These are phyloP conservation scores for Lodderomyces orthopsilosis DNA, from an alignment of 1,139 yeast species.

Conservation along the genomic window DNA sequence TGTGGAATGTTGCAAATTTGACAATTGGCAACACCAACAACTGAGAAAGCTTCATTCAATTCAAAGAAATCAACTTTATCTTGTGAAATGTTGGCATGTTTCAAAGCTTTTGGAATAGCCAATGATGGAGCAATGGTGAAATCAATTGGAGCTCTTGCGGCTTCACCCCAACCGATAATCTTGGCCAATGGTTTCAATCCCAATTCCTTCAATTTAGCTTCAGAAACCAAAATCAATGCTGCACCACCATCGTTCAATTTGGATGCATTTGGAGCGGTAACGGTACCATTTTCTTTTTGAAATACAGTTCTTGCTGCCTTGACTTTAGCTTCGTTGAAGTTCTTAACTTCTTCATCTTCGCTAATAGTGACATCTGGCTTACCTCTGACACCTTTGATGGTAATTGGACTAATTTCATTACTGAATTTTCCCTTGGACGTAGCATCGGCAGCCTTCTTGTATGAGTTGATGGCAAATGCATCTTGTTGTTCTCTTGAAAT, in stretches of 20 bases:
- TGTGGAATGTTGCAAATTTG: constrained; percentile 64
- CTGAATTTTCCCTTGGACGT: constrained; percentile 75
- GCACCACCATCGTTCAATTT: constrained; percentile 98
- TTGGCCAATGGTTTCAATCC: constrained; percentile 85
- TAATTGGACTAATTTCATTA: constrained; percentile 79
- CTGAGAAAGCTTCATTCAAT: constrained; percentile 96
- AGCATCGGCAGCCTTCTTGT: constrained; percentile 78
- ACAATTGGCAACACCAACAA: constrained; percentile 89
- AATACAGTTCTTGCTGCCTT: constrained; percentile 87
- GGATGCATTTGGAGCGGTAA: constrained; percentile 95
- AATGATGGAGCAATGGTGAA: constrained; percentile 93
- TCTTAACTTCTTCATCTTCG: constrained; percentile 70
- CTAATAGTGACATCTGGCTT: constrained; percentile 77
- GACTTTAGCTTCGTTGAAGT: constrained; percentile 73
- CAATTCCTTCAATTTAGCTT: constrained; percentile 74
- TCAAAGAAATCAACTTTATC: constrained; percentile 78
- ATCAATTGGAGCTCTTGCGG: constrained; percentile 90
- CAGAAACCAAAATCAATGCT: constrained; percentile 85
- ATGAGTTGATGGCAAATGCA: constrained; percentile 64
- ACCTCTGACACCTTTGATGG: constrained; percentile 87
- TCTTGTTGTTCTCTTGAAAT: constrained; percentile 72
- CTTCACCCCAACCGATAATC: constrained; percentile 95
- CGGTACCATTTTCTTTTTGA: constrained; percentile 88
- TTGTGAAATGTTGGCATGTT: constrained; percentile 65
- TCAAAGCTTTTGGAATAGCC: constrained; percentile 93